A percentile compares a stretch with the other conserved stretches of the same genome.
Conservation (phyloP, 2,329 filamentous ascomycete genomes). For the Pyrenochaeta sp. region DNA sequence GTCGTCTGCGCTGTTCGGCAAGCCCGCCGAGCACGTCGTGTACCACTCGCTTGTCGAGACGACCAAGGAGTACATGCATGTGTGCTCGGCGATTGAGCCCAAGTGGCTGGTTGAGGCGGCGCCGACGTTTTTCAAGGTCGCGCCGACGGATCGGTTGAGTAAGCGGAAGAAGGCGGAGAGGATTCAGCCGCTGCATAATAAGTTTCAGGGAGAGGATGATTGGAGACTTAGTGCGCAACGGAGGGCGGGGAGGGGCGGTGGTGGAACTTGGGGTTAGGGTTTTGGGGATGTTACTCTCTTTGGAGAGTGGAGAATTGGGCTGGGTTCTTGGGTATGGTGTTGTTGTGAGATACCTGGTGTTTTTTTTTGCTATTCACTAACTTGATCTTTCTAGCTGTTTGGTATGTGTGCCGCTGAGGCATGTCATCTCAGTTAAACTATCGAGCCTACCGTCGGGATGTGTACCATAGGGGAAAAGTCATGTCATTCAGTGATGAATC, state of each 20-base stretch:
- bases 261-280: constrained; percentile 95
- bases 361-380: too few species aligned
- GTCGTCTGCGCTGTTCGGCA: constrained; percentile 88
- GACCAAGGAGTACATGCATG: constrained; percentile 98
- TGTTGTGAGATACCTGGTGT: too few species aligned
- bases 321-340: too few species aligned
- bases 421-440: too few species aligned
- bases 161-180: constrained; percentile 94
- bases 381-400: too few species aligned
- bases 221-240: constrained; percentile 92
- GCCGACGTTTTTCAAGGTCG: constrained; percentile 99
- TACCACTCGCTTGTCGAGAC: constrained; percentile 92
- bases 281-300: too few species aligned
- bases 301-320: too few species aligned
- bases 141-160: constrained; percentile 81
- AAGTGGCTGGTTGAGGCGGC: constrained; percentile 94
- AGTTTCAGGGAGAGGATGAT: constrained; percentile 90
- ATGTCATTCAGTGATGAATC: too few species aligned
- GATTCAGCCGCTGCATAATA: constrained; percentile 94
- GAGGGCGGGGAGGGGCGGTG: constrained; percentile 82
- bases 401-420: too few species aligned
- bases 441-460: too few species aligned
- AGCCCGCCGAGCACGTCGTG: constrained; percentile 94
- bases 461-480: too few species aligned
- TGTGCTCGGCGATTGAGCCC: constrained; percentile 89